Conservation (phyloP, 805 yeast genomes). For the Zygoascus flipseniorum region DNA sequence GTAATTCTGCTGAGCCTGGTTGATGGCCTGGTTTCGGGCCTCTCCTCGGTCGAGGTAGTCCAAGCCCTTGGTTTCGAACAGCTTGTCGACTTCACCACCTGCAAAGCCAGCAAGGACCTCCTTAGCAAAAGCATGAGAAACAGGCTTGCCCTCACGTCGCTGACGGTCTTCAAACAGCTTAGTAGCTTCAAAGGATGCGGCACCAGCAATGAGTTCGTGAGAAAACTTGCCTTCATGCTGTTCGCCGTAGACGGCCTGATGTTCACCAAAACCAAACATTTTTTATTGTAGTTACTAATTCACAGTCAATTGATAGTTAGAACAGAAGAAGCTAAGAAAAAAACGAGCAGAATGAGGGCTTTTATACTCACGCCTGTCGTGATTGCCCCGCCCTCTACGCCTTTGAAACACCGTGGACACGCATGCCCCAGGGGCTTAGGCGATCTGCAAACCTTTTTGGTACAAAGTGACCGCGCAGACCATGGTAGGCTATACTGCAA, state of each 20-base stretch:
- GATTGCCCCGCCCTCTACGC: no score
- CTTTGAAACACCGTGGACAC: no score
- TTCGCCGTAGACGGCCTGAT: conserved; percentile 14
- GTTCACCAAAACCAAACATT: conserved; percentile 18
- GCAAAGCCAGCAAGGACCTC: conserved; percentile 23
- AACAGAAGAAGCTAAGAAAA: background rate
- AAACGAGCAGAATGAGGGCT: background rate
- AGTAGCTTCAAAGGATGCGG: conserved; percentile 23
- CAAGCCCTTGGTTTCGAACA: conserved; percentile 24
- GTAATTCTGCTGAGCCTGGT: conserved; percentile 20
- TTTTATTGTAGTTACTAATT: background rate
- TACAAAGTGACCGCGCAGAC: no score
- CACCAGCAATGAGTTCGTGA: conserved; percentile 26
- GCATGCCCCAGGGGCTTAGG: no score
- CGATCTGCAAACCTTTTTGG: no score
- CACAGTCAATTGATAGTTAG: background rate
- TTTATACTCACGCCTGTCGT: background rate
- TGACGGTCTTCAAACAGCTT: conserved; percentile 24
- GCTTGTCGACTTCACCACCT: conserved; percentile 26
- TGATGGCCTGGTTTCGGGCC: conserved; percentile 17
- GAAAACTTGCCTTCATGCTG: conserved; percentile 22
- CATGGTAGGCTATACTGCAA: no score
- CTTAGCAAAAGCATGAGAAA: conserved; percentile 24
- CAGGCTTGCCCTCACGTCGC: conserved; percentile 24
- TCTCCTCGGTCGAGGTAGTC: conserved; percentile 18